Evolutionary conservation across 2,329 filamentous ascomycete genomes (phyloP), one percentile per base, ranked within the genome.

Genomic region (Diplocarpon rosae): DNA sequence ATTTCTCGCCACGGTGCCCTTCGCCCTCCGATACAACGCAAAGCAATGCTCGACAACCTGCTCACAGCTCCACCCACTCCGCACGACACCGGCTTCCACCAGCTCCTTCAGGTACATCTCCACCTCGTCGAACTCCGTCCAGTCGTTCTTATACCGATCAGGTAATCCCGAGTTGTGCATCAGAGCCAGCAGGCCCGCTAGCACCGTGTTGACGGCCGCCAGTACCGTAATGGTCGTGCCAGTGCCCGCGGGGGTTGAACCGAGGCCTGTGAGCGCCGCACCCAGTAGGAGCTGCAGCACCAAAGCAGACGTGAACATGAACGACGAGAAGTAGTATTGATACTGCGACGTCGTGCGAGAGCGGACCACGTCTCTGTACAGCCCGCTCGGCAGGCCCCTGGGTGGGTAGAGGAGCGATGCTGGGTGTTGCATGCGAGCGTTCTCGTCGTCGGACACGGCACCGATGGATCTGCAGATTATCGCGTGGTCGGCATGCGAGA

Each of bases 251-350:
- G 50, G 36, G n/a, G 40, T 44, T 0, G 54, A 48, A 10, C 53
- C 51, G 2, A 58, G 48, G 9, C 51, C 56, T 6, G 55, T 58
- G 7, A 57, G 43, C 2, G 51, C 42, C 1, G 55, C 55, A 5
- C 55, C 56, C 30, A 58, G 48, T 6, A 58, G 11, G 5, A 58
- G 47, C 34, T 58, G 56, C 1, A 53, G 34, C 20, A 58, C 39
- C 6, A 58, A 32, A 12, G 44, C 34, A 2, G 39, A 14, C 27
- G 52, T 56, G 39, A 53, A 56, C 35, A 55, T 30, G 8, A 48
- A 36, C 5, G 50, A 45, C 24, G 41, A 51, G 20, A 53, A 27
- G 32, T 51, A 52, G 40, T 54, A 58, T 27, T 47, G 35, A 12
- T 49, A 43, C 37, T 53, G 47, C 7, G 37, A 42, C 0, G 38